Percentiles rank a stretch among this genome's conserved stretches.
phyloP scores from a whole-genome alignment of 2,329 filamentous ascomycete genomes.

The Fusarium heterosporum region DNA sequence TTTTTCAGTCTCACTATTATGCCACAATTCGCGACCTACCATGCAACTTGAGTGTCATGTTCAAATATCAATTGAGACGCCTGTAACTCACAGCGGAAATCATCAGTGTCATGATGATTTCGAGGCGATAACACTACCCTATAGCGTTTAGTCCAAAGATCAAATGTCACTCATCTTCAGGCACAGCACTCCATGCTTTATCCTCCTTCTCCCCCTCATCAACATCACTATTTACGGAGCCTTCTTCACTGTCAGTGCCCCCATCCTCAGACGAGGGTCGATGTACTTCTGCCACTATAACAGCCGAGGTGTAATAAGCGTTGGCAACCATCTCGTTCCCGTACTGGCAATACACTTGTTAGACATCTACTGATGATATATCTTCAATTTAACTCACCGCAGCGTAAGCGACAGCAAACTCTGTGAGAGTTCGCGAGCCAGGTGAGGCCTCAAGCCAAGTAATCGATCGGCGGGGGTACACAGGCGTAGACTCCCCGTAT shows the following conservation, averaged over 20 bases:
- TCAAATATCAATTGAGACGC: too few relatives aligned
- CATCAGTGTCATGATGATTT: too few relatives aligned
- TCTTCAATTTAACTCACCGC: background rate
- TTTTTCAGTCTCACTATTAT: background rate
- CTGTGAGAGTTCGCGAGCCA: background rate
- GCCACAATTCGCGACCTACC: too few relatives aligned
- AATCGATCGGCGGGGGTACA: background rate
- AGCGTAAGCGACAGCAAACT: slow-evolving; percentile 13
- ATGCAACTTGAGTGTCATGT: too few relatives aligned
- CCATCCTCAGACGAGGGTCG: accelerated
- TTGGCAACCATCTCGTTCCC: slow-evolving; percentile 2
- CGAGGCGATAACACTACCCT: too few relatives aligned
- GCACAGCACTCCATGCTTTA: too few relatives aligned
- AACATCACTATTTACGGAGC: background rate
- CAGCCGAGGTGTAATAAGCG: slow-evolving; percentile 18
- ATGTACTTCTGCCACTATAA: slow-evolving; percentile 13
- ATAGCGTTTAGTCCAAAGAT: too few relatives aligned
- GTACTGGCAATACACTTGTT: background rate
- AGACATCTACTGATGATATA: background rate
- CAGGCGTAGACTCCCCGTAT: background rate
- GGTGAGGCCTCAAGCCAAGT: slow-evolving; percentile 30
- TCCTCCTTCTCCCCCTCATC: background rate
- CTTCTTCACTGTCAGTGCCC: too few relatives aligned
- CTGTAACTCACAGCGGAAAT: too few relatives aligned
- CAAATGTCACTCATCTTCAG: background rate